These are phyloP conservation scores for Metarhizium brunneum DNA, from an alignment of 2,329 filamentous ascomycete species.

Conservation along the genomic window DNA sequence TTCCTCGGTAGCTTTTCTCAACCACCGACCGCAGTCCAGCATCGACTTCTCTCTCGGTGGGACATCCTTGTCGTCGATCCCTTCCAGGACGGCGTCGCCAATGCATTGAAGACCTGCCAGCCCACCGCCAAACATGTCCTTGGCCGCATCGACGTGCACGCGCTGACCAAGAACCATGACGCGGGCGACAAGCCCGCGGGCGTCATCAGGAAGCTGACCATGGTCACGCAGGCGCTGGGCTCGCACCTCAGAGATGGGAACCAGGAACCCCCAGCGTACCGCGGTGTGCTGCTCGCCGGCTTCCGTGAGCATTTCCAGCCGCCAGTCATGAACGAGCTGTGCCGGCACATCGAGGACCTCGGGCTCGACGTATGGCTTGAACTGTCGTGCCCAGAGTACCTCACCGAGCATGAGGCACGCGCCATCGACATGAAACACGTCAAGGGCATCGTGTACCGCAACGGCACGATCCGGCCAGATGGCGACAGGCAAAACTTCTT, in stretches of 20 bases:
- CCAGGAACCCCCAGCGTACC: background rate
- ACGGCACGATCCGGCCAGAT: background rate
- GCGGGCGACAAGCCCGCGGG: background rate
- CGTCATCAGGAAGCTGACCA: background rate
- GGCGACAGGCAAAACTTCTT: background rate
- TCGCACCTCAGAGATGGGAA: background rate
- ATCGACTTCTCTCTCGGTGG: background rate
- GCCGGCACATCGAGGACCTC: background rate
- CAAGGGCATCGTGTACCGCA: background rate
- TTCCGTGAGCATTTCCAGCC: background rate
- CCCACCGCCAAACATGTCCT: background rate
- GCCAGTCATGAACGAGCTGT: background rate
- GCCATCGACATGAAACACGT: background rate
- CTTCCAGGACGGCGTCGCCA: background rate
- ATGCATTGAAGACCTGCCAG: background rate
- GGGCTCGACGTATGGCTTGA: background rate
- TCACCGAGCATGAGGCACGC: background rate
- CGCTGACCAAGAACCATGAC: background rate
- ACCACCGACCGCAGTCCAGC: background rate
- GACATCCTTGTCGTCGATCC: background rate
- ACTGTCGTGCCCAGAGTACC: background rate
- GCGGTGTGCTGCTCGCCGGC: background rate
- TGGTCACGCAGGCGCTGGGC: background rate
- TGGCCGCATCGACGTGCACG: background rate
- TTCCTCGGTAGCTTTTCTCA: background rate